Percentiles rank a stretch among this genome's conserved stretches.
Evolutionary conservation across 495 filamentous ascomycete genomes (phyloP).

Genomic region (Trichocladium antarcticum): DNA sequence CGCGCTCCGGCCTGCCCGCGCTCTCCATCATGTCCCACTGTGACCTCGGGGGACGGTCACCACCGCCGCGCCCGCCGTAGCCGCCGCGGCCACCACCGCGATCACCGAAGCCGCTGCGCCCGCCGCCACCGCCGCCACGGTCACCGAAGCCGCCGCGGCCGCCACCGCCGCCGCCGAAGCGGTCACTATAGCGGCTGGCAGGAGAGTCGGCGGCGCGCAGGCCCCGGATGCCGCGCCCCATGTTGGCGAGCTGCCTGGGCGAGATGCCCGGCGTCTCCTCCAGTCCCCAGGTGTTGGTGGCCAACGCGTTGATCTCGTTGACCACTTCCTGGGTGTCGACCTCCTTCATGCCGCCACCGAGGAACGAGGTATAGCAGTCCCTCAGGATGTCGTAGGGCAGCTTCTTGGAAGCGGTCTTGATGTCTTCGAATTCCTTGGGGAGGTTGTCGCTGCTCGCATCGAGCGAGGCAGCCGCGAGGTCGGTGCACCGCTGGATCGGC

Average conservation of each 20-base stretch:
- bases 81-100: slow-evolving; percentile 10
- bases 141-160: slow-evolving; percentile 7
- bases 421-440: slow-evolving; percentile 29
- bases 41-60: not conserved
- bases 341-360: slow-evolving; percentile 39
- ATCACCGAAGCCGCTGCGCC: not conserved
- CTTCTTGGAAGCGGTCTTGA: slow-evolving; percentile 26
- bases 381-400: slow-evolving; percentile 24
- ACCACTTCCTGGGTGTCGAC: slow-evolving; percentile 34
- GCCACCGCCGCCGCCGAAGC: slow-evolving; percentile 1
- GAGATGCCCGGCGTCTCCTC: slow-evolving; percentile 43
- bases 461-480: slow-evolving; percentile 38
- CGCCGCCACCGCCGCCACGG: slow-evolving; percentile 9
- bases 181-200: not conserved
- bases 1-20: too few species aligned
- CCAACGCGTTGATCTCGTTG: slow-evolving; percentile 50
- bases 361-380: slow-evolving; percentile 32
- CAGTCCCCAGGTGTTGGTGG: slow-evolving; percentile 51
- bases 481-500: slow-evolving; percentile 51
- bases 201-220: slow-evolving; percentile 30
- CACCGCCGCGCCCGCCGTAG: slow-evolving; percentile 7
- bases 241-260: slow-evolving; percentile 30
- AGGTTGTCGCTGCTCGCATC: slow-evolving; percentile 31
- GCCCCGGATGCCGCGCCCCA: slow-evolving; percentile 33
- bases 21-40: slow-evolving; percentile 8